Evolutionary conservation across 495 filamentous ascomycete genomes (phyloP), one percentile per base, ranked within the genome.

Genomic region (Penicillium paradoxum): DNA sequence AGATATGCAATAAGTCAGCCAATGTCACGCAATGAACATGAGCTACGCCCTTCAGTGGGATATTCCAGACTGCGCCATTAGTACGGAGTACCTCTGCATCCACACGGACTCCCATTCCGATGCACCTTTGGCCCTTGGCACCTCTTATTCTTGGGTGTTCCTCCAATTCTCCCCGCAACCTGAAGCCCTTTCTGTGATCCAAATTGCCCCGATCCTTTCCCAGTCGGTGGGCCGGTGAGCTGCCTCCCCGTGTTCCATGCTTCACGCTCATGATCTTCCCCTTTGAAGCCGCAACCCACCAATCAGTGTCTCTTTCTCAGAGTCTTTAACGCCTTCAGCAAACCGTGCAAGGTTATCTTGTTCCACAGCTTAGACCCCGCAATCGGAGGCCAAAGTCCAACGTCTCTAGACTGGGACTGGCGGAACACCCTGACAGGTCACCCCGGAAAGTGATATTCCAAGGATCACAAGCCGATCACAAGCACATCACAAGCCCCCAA

Each of bases 191-290:
- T 34, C 29, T 45, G 15, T 24, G 29, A 41, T 29, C 24, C 46
- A 29, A 27, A 19, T 25, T 38, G 46, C 37, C 60, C 58, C 55
- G 66, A 65, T 65, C 65, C 44, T 66, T 67, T 57, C 63, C 69
- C 45, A 57, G 59, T 55, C 51, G 39, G 53, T 51, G 48, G 43
- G 24, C 55, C 69, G 69, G 69, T 72, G 69, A 60, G 53, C 42
- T 56, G 22, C 38, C 38, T 24, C 38, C 38, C 5, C 19, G 9
- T 25, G n/a, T 11, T 11, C 15, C n/a, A 13, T 42, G 21, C n/a
- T n/a, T 27, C 18, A 14, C 38, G 6, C 17, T 17, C 22, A 25
- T 14, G 21, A 27, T 34, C 1, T 11, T 2, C 24, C 36, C 25
- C 34, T 9, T 15, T 22, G 36, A 38, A 49, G 15, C 15, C 30